Evolutionary conservation across 495 filamentous ascomycete species (phyloP).

Genomic region (Lepraria neglecta): DNA sequence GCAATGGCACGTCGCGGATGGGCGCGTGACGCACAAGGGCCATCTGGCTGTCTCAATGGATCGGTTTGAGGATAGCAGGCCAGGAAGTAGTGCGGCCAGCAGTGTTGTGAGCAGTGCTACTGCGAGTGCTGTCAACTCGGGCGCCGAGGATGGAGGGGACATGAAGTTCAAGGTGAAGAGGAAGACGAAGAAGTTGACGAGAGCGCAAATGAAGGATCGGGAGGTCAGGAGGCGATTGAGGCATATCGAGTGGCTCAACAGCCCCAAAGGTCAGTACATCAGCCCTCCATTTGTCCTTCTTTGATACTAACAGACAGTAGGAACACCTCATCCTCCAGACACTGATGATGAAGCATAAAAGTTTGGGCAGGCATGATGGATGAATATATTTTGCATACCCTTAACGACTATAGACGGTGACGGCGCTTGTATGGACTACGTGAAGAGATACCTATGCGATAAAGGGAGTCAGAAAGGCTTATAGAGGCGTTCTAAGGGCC

Average conservation of each 20-base stretch:
- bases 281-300: too few relatives aligned
- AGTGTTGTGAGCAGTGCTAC: constrained; percentile 55
- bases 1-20: constrained; percentile 89
- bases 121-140: constrained; percentile 72
- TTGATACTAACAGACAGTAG: constrained; percentile 28
- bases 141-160: constrained; percentile 69
- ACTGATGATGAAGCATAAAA: constrained; percentile 64
- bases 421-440: not conserved
- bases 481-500: constrained; percentile 3
- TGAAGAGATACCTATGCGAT: not conserved
- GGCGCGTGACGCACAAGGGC: constrained; percentile 77
- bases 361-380: not conserved
- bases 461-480: not conserved
- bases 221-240: constrained; percentile 82
- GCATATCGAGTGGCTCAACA: constrained; percentile 77
- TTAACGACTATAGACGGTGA: constrained; percentile 16
- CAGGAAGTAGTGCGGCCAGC: constrained; percentile 54
- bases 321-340: constrained; percentile 69
- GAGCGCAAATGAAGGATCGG: constrained; percentile 88
- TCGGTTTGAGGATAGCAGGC: constrained; percentile 78
- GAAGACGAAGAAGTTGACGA: constrained; percentile 99
- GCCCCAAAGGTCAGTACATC: too few relatives aligned
- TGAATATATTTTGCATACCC: not conserved
- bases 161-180: constrained; percentile 85
- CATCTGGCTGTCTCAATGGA: constrained; percentile 63